Evolutionary conservation across 495 filamentous ascomycete genomes (phyloP).

Genomic region (Hypoxylon fuscum): DNA sequence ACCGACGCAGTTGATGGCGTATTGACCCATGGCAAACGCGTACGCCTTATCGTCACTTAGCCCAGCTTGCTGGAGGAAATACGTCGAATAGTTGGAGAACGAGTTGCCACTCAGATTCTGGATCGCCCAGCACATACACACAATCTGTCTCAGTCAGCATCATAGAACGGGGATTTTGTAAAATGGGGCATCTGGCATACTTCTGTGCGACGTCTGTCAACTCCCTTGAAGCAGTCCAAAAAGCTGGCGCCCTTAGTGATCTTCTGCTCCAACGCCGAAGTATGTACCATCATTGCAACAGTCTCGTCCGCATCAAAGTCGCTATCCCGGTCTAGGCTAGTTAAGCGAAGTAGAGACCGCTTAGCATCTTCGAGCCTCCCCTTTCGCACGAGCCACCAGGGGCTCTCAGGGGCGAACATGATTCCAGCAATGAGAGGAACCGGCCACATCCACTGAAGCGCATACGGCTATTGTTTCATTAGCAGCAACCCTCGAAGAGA

Average conservation of each 20-base stretch:
- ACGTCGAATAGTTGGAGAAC: constrained; percentile 81
- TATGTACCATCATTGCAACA: constrained; percentile 86
- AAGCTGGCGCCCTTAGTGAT: constrained; percentile 75
- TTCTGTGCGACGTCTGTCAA: constrained; percentile 77
- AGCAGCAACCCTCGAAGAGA: constrained; percentile 11
- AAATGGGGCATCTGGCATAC: constrained; percentile 24
- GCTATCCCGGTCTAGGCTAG: constrained; percentile 62
- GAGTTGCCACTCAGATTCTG: constrained; percentile 82
- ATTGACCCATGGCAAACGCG: constrained; percentile 76
- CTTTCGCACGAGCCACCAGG: constrained; percentile 84
- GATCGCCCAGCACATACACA: constrained; percentile 84
- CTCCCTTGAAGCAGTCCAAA: constrained; percentile 78
- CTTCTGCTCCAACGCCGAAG: constrained; percentile 76
- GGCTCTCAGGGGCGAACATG: constrained; percentile 76
- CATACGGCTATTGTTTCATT: constrained; percentile 60
- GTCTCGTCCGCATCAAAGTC: constrained; percentile 79
- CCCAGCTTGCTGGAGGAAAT: constrained; percentile 80
- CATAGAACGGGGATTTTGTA: not conserved
- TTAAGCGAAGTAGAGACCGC: constrained; percentile 71
- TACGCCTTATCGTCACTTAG: constrained; percentile 67
- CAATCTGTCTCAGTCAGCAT: constrained; percentile 55
- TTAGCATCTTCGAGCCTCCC: constrained; percentile 75
- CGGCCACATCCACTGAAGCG: constrained; percentile 88
- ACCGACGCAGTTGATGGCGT: constrained; percentile 77
- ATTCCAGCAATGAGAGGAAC: constrained; percentile 76